Conservation (phyloP, 1,284 basidiomycete species). For the Uromyces viciae-fabae region DNA sequence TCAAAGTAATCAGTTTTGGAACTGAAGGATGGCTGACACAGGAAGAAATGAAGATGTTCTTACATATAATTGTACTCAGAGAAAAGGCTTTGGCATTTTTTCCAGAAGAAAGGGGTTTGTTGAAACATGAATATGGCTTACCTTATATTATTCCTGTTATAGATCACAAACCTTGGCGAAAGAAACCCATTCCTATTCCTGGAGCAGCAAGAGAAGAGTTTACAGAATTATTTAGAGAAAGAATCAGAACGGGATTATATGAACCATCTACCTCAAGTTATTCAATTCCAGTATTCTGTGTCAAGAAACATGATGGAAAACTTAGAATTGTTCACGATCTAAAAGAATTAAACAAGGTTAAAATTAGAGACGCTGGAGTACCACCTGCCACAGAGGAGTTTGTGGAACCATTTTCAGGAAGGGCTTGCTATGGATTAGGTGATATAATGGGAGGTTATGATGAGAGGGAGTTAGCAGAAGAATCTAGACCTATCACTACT, state of each 20-base stretch:
- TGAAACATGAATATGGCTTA: background rate
- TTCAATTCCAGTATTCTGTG: constrained; percentile 3
- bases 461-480: too few relatives aligned
- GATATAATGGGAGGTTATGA: too few relatives aligned
- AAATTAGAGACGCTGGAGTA: constrained; percentile 1
- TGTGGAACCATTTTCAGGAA: constrained; percentile 8
- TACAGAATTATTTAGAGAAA: constrained; percentile 1
- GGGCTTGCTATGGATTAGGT: constrained; percentile 18
- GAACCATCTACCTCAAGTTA: constrained; percentile 5
- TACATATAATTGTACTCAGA: background rate
- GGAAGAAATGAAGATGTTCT: background rate
- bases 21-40: background rate
- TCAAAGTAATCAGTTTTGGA: background rate
- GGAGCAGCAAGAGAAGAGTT: background rate
- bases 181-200: background rate
- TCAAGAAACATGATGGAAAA: background rate
- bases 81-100: background rate
- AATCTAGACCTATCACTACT: too few relatives aligned
- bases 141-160: constrained; percentile 20
- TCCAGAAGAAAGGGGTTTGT: background rate
- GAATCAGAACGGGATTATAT: background rate
- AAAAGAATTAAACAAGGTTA: constrained; percentile 10
- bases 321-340: constrained; percentile 4
- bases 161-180: background rate
- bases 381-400: background rate